These are phyloP conservation scores for Cladobotryum mycophilum DNA, from an alignment of 2,329 filamentous ascomycete genomes.

Conservation along the genomic window DNA sequence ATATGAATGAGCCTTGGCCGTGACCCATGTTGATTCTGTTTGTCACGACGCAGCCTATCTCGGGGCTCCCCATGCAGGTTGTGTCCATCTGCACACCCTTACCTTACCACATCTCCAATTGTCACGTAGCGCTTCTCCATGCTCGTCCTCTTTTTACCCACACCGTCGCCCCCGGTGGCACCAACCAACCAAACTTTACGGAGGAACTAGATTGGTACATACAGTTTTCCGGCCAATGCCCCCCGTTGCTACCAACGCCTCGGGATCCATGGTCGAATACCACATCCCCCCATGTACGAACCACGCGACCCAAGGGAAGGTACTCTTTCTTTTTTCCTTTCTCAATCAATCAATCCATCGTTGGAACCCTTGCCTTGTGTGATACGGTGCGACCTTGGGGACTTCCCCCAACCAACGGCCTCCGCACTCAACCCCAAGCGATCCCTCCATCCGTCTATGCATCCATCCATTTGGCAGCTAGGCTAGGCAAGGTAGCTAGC, in stretches of 20 bases:
- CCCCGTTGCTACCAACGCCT: slow-evolving; percentile 11
- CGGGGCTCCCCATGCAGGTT: too few species aligned
- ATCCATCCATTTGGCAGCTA: slow-evolving; percentile 10
- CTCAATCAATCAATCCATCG: too few species aligned
- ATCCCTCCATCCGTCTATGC: slow-evolving; percentile 5
- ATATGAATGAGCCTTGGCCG: too few species aligned
- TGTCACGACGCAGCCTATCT: too few species aligned
- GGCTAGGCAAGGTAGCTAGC: background rate
- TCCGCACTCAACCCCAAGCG: slow-evolving; percentile 3
- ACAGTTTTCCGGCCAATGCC: too few species aligned
- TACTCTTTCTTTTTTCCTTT: background rate
- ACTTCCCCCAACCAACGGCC: background rate
- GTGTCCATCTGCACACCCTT: background rate
- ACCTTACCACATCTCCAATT: slow-evolving; percentile 11
- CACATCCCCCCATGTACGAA: background rate
- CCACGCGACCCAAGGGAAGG: background rate
- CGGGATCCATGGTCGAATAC: slow-evolving; percentile 8
- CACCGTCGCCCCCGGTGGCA: slow-evolving; percentile 1
- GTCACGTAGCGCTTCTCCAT: slow-evolving; percentile 11
- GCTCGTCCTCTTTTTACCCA: background rate
- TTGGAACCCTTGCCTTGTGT: too few species aligned
- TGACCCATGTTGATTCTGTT: too few species aligned
- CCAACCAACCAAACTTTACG: slow-evolving; percentile 1
- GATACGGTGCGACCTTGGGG: too few species aligned
- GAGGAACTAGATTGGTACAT: too few species aligned